Evolutionary conservation across 345 rosid genomes (phyloP).

Genomic region (Boechera retrofracta): DNA sequence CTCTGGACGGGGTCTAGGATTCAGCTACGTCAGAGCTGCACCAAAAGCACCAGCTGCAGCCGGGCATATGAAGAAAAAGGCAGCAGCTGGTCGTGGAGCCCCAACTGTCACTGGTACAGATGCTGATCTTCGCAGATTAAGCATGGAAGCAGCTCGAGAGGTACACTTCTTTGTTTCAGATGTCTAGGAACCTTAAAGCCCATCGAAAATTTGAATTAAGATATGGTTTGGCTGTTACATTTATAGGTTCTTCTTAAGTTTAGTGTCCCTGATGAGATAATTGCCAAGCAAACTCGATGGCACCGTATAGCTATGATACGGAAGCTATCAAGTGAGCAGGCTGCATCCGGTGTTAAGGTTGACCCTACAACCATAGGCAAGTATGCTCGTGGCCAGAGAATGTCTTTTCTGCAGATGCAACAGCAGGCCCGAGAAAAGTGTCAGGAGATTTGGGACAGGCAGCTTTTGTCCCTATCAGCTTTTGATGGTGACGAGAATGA

Average conservation of each 20-base stretch:
- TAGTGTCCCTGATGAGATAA: constrained; percentile 87
- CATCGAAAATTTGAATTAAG: neutral
- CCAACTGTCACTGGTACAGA: constrained; percentile 97
- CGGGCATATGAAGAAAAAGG: constrained; percentile 77
- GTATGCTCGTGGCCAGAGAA: constrained; percentile 98
- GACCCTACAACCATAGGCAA: constrained; percentile 93
- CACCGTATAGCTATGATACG: constrained; percentile 99
- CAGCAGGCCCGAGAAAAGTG: constrained; percentile 99
- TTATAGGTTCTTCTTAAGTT: constrained; percentile 91
- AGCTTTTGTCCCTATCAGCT: constrained; percentile 83
- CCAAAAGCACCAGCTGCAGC: constrained; percentile 88
- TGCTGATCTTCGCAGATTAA: constrained; percentile 98
- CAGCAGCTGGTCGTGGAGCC: constrained; percentile 85
- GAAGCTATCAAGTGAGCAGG: constrained; percentile 98
- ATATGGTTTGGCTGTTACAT: constrained; percentile 28
- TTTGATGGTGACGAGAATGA: constrained; percentile 82
- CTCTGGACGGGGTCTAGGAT: constrained; percentile 96
- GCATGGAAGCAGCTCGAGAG: constrained; percentile 99
- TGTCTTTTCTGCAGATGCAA: constrained; percentile 98
- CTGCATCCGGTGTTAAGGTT: constrained; percentile 92
- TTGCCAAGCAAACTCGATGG: constrained; percentile 95
- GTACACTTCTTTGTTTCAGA: constrained; percentile 49
- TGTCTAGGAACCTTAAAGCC: constrained; percentile 22
- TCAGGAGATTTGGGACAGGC: constrained; percentile 99
- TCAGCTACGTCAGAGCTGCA: constrained; percentile 90